These are phyloP conservation scores for Aspergillus bridgeri DNA, from an alignment of 495 filamentous ascomycete genomes.

Conservation along the genomic window DNA sequence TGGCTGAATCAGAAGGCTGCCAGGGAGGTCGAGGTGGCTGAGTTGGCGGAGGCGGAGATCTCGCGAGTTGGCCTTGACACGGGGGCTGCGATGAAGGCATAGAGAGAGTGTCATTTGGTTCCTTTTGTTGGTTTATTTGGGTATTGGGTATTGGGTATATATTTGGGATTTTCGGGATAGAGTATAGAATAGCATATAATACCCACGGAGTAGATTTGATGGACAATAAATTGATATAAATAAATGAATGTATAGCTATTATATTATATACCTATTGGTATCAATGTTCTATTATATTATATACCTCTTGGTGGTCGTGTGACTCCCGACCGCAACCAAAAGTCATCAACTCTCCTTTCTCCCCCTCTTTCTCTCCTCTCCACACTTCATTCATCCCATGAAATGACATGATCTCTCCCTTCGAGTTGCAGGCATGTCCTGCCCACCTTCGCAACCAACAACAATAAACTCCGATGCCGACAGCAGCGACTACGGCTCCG, in stretches of 20 bases:
- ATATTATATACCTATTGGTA: not conserved
- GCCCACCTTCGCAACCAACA: conserved; percentile 15
- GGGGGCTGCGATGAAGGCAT: conserved; percentile 27
- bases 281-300: not conserved
- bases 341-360: not conserved
- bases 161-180: conserved; percentile 5
- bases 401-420: conserved; percentile 19
- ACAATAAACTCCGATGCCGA: conserved; percentile 17
- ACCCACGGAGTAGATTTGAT: not conserved
- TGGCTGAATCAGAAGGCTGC: conserved; percentile 76
- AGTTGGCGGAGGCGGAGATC: conserved; percentile 23
- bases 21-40: conserved; percentile 42
- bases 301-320: too few relatives aligned
- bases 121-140: conserved; percentile 3
- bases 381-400: not conserved
- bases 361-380: not conserved
- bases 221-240: not conserved
- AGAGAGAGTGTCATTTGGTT: conserved; percentile 1
- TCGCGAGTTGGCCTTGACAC: conserved; percentile 9
- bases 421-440: conserved; percentile 39
- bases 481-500: conserved; percentile 67
- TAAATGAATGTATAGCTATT: too few relatives aligned
- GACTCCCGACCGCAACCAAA: not conserved
- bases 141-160: conserved; percentile 2
- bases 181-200: conserved; percentile 12